Percentiles rank a stretch among this genome's conserved stretches.
Evolutionary conservation across 1,284 basidiomycete species (phyloP).

Genomic region (Lentinula novae-zelandiae): DNA sequence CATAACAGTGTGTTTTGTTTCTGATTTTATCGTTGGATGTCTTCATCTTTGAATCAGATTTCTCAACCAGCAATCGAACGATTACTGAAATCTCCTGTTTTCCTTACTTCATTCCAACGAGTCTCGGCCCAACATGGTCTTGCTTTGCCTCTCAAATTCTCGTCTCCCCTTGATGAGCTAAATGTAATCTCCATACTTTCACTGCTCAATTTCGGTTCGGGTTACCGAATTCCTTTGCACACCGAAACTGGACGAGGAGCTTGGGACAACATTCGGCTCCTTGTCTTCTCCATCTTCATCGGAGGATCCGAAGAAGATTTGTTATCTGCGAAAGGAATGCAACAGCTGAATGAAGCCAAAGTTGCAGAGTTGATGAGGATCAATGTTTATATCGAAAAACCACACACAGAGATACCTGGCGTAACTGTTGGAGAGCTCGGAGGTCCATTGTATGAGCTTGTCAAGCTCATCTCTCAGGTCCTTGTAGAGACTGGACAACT

Average conservation of each 20-base stretch:
- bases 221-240: constrained; percentile 72
- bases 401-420: constrained; percentile 68
- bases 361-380: constrained; percentile 75
- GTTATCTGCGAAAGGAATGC: constrained; percentile 68
- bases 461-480: constrained; percentile 59
- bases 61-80: constrained; percentile 50
- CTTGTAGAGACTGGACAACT: constrained; percentile 73
- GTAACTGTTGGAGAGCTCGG: constrained; percentile 74
- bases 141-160: constrained; percentile 73
- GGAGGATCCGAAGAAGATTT: constrained; percentile 48
- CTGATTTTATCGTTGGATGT: not conserved
- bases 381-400: constrained; percentile 62
- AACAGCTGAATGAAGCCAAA: constrained; percentile 43
- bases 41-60: constrained; percentile 38
- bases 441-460: constrained; percentile 71
- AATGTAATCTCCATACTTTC: constrained; percentile 72
- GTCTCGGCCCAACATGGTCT: constrained; percentile 64
- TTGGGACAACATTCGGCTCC: constrained; percentile 74
- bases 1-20: constrained; percentile 34
- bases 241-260: constrained; percentile 68
- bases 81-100: constrained; percentile 61
- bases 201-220: constrained; percentile 78
- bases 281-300: constrained; percentile 70
- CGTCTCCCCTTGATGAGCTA: constrained; percentile 64
- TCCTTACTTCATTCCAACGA: constrained; percentile 57